Conservation (phyloP, 805 yeast species). For the Metschnikowia drakensbergensis region DNA sequence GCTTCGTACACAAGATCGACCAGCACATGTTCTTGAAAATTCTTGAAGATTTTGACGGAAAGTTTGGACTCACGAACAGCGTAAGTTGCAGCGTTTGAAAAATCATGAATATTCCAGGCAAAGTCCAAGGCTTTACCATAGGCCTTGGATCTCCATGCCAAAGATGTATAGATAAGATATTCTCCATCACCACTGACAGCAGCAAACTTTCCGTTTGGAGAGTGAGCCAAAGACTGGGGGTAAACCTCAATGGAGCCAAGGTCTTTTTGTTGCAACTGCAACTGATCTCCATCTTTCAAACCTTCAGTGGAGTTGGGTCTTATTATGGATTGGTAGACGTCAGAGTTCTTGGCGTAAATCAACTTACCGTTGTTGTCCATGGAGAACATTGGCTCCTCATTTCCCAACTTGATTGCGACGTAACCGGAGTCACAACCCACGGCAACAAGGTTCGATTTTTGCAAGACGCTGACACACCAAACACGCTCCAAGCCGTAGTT, state of each 20-base stretch:
- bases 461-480: slow-evolving; percentile 86
- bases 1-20: slow-evolving; percentile 68
- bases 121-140: slow-evolving; percentile 89
- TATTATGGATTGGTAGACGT: slow-evolving; percentile 78
- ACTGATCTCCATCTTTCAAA: slow-evolving; percentile 73
- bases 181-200: slow-evolving; percentile 98
- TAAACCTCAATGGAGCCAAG: slow-evolving; percentile 91
- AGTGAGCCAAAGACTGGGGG: slow-evolving; percentile 83
- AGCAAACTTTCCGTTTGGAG: slow-evolving; percentile 96
- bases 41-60: slow-evolving; percentile 67
- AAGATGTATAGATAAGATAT: slow-evolving; percentile 89
- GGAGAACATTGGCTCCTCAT: slow-evolving; percentile 88
- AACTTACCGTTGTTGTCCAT: slow-evolving; percentile 92
- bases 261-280: slow-evolving; percentile 80
- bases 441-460: slow-evolving; percentile 71
- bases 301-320: slow-evolving; percentile 60
- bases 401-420: slow-evolving; percentile 84
- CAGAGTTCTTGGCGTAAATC: slow-evolving; percentile 87
- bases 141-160: slow-evolving; percentile 96
- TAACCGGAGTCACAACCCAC: slow-evolving; percentile 95
- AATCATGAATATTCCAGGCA: slow-evolving; percentile 86
- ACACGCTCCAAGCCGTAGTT: slow-evolving; percentile 92
- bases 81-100: slow-evolving; percentile 60
- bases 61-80: slow-evolving; percentile 74
- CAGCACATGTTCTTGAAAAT: slow-evolving; percentile 74